A percentile compares a stretch with the other conserved stretches of the same genome.
phyloP scores from a whole-genome alignment of 441 rosid species.

The Populus tomentosa region DNA sequence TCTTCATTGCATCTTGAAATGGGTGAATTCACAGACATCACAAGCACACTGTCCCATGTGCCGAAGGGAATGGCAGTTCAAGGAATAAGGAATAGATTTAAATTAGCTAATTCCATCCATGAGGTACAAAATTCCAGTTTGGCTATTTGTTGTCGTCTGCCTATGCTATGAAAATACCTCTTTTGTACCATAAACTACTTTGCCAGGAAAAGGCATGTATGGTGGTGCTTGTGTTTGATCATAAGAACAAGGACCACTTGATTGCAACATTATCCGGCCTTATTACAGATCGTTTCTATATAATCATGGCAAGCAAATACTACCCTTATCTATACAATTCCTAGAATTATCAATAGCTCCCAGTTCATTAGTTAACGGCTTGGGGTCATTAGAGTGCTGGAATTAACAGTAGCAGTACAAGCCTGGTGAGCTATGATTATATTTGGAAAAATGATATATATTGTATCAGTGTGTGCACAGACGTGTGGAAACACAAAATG shows the following conservation, averaged over 20 bases:
- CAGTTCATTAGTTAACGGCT: neutral
- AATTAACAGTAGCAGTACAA: too few relatives aligned
- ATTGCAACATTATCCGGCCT: neutral
- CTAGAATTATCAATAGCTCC: too few relatives aligned
- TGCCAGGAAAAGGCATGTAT: neutral
- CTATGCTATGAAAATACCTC: neutral
- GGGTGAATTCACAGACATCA: slow-evolving; percentile 81
- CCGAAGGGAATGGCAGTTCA: slow-evolving; percentile 66
- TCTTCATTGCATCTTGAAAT: slow-evolving; percentile 85
- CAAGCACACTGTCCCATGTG: slow-evolving; percentile 93
- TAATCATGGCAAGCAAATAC: neutral
- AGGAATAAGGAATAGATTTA: neutral
- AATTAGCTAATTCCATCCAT: neutral
- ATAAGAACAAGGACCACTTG: neutral
- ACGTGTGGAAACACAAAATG: too few relatives aligned
- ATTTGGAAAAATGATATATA: too few relatives aligned
- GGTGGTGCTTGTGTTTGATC: neutral
- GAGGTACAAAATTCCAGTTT: neutral
- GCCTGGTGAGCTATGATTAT: too few relatives aligned
- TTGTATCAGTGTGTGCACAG: too few relatives aligned
- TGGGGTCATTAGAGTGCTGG: too few relatives aligned
- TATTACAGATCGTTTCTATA: too few relatives aligned
- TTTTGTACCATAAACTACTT: neutral
- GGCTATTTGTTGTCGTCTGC: neutral
- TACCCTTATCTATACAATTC: neutral